Evolutionary conservation across 2,329 filamentous ascomycete genomes (phyloP).

Genomic region (Davidsoniella neocaledoniae): DNA sequence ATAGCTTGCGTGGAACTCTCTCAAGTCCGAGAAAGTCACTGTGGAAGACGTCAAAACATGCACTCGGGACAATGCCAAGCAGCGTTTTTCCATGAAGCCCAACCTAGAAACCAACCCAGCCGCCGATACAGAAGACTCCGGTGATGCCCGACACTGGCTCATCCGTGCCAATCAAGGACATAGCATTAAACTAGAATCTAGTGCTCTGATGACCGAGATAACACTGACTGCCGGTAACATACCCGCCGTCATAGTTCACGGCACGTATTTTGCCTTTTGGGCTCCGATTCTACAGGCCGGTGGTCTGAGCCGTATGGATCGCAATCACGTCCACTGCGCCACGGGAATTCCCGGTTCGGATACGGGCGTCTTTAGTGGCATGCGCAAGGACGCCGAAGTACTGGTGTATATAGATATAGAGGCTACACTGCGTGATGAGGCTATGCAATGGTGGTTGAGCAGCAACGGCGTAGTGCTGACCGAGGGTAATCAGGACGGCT

Average conservation of each 20-base stretch:
- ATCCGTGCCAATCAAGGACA: slow-evolving; percentile 96
- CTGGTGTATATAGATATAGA: slow-evolving; percentile 61
- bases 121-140: slow-evolving; percentile 17
- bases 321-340: slow-evolving; percentile 85
- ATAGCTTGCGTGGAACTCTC: slow-evolving; percentile 35
- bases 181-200: slow-evolving; percentile 59
- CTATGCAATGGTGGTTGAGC: slow-evolving; percentile 59
- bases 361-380: slow-evolving; percentile 51
- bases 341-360: slow-evolving; percentile 41
- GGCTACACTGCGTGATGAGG: slow-evolving; percentile 42
- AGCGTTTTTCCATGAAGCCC: slow-evolving; percentile 64
- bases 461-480: slow-evolving; percentile 63
- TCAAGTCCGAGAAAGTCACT: slow-evolving; percentile 56
- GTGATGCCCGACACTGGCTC: slow-evolving; percentile 50
- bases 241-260: slow-evolving; percentile 60
- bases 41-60: slow-evolving; percentile 54
- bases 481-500: slow-evolving; percentile 38
- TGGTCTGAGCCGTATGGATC: slow-evolving; percentile 62
- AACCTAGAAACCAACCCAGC: slow-evolving; percentile 16
- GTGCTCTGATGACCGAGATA: slow-evolving; percentile 52
- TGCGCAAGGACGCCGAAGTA: slow-evolving; percentile 61
- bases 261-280: slow-evolving; percentile 76
- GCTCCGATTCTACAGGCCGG: slow-evolving; percentile 55
- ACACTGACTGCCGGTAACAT: slow-evolving; percentile 39
- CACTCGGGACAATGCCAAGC: slow-evolving; percentile 68